Evolutionary conservation across 495 filamentous ascomycete genomes (phyloP), one percentile per base, ranked within the genome.

Genomic region (Aspergillus diversus): DNA sequence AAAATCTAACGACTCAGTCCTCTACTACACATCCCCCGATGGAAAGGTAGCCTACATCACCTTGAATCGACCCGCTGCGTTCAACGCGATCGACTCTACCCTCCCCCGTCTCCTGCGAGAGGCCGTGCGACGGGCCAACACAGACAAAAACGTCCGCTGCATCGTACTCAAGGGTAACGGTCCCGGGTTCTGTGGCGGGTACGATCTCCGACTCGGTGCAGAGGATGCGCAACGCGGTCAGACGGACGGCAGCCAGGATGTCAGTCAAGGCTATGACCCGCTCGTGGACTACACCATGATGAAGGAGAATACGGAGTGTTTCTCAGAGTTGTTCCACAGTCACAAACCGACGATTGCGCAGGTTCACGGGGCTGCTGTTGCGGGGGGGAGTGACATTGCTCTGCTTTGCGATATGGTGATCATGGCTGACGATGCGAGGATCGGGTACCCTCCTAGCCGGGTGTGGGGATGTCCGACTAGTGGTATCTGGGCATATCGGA

Each of bases 21-120:
- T 86, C 51, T 64, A 61, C 34, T 5, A 43, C 2, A 43, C 33
- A 13, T 57, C 54, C 3, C 5, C 54, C 7, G 54, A 57, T 13
- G 54, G 54, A 13, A 57, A 57, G 31, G 35, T 57, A 7, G 54
- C 54, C 0, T 34, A 57, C 9, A 43, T 57, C 33, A 57, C 34
- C 33, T 27, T 57, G 7, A 57, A 57, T 16, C 54, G 54, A 33
- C 54, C 54, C 5, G 37, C 37, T 12, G 32, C 16, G 0, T 43
- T 39, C 39, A 59, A 59, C 47, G 56, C 56, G 32, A 59, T 59
- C n/a, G 56, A 59, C 56, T n/a, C 16, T 16, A 27, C 31, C 39
- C 37, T 49, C 7, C 43, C 56, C 9, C 8, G 17, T 48, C 16
- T 48, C 2, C 39, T 59, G 12, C 56, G 56, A 43, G 43, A 13